Percentiles rank a stretch among this genome's conserved stretches.
Conservation (phyloP, 768 basidiomycete species). For the Hemileccinum rubropunctum region DNA sequence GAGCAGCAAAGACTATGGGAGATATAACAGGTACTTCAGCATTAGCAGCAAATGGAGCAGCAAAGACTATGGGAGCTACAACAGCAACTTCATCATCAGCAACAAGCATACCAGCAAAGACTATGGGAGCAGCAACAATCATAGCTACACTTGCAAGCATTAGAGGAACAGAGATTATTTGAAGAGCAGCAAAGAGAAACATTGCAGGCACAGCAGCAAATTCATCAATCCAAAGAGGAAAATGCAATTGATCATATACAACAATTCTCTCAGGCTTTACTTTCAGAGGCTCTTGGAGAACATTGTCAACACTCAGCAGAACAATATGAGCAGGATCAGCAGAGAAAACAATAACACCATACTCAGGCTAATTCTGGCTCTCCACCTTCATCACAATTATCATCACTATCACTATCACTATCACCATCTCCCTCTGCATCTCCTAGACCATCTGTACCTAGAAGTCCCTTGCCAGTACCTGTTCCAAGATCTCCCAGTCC, state of each 20-base stretch:
- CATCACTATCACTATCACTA: not conserved
- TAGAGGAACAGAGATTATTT: too few species aligned
- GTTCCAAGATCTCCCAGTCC: too few species aligned
- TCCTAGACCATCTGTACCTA: too few species aligned
- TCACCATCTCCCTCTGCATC: too few species aligned
- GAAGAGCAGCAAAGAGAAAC: too few species aligned
- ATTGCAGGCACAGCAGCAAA: too few species aligned
- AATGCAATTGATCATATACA: not conserved
- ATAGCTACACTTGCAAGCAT: too few species aligned
- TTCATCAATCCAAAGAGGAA: too few species aligned
- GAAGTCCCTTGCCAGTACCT: too few species aligned
- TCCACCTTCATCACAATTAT: not conserved
- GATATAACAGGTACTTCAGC: not conserved
- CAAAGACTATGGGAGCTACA: not conserved
- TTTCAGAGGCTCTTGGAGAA: not conserved
- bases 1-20: not conserved
- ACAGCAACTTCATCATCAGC: not conserved
- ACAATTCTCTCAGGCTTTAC: not conserved
- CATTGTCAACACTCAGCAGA: not conserved
- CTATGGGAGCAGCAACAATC: too few species aligned
- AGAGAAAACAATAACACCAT: not conserved
- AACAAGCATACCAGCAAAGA: too few species aligned
- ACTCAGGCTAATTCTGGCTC: not conserved
- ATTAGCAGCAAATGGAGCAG: not conserved
- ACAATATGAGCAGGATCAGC: not conserved